Evolutionary conservation across 441 rosid genomes (phyloP).

Genomic region (Erodium moschatum): DNA sequence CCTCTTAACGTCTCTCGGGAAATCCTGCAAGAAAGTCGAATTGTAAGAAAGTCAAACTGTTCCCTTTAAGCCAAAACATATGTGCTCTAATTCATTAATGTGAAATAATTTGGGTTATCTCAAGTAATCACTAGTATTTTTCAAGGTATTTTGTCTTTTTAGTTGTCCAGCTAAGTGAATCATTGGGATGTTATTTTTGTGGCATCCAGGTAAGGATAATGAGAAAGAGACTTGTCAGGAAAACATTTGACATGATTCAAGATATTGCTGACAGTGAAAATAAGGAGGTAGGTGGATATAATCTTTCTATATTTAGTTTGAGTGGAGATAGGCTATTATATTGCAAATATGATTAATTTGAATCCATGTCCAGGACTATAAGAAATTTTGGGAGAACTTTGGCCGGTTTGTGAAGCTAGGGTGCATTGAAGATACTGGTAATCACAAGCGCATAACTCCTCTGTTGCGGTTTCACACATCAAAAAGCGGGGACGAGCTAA

Average conservation of each 20-base stretch:
- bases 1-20: slow-evolving; percentile 95
- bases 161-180: too few species aligned
- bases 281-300: slow-evolving; percentile 54
- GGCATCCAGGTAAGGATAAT: slow-evolving; percentile 61
- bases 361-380: slow-evolving; percentile 54
- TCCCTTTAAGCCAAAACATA: neutral
- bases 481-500: slow-evolving; percentile 77
- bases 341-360: slow-evolving; percentile 5
- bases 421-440: slow-evolving; percentile 83
- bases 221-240: slow-evolving; percentile 95
- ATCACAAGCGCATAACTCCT: slow-evolving; percentile 84
- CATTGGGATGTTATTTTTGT: neutral
- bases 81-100: too few species aligned
- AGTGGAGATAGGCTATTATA: too few species aligned
- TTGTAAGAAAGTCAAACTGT: slow-evolving; percentile 67
- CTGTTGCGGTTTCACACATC: slow-evolving; percentile 69
- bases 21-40: slow-evolving; percentile 49
- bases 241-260: slow-evolving; percentile 94
- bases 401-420: slow-evolving; percentile 86
- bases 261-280: slow-evolving; percentile 76
- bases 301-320: too few species aligned
- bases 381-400: slow-evolving; percentile 94
- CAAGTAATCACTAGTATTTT: too few species aligned
- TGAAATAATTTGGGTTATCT: too few species aligned
- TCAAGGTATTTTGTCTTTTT: too few species aligned